A percentile compares a stretch with the other conserved stretches of the same genome.
Conservation (phyloP, 2,329 filamentous ascomycete species). For the Penicillium sp. region DNA sequence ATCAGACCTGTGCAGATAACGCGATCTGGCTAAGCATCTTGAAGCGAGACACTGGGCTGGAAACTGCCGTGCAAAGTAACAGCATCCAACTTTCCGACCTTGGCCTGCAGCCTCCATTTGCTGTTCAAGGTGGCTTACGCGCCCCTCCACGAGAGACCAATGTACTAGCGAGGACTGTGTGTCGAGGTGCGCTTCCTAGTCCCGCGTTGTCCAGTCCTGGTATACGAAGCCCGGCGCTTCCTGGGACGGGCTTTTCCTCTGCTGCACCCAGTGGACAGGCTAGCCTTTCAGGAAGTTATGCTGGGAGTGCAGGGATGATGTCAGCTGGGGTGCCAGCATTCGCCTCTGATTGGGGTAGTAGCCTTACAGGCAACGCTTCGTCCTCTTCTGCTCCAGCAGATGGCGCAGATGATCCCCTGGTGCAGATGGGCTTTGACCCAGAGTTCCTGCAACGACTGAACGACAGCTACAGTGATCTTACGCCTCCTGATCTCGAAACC, state of each 20-base stretch:
- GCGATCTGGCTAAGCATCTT: constrained; percentile 46
- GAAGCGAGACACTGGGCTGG: constrained; percentile 44
- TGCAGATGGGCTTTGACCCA: constrained; percentile 41
- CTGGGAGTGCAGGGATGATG: constrained; percentile 33
- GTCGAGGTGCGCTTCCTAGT: constrained; percentile 25
- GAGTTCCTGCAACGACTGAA: constrained; percentile 38
- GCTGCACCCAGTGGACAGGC: constrained; percentile 35
- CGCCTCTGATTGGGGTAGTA: constrained; percentile 35
- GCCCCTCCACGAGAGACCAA: constrained; percentile 37
- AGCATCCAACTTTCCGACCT: constrained; percentile 38
- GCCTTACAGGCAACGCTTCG: constrained; percentile 28
- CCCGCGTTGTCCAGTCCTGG: constrained; percentile 29
- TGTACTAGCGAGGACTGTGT: constrained; percentile 21
- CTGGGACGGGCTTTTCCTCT: constrained; percentile 33
- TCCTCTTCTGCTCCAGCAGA: constrained; percentile 33
- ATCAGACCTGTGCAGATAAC: constrained; percentile 48
- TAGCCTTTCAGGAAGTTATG: constrained; percentile 36
- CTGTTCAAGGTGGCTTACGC: constrained; percentile 36
- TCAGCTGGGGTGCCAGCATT: constrained; percentile 28
- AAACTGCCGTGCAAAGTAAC: constrained; percentile 30
- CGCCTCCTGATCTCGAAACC: constrained; percentile 29
- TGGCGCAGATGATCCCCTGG: constrained; percentile 32
- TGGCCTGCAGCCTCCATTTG: constrained; percentile 45
- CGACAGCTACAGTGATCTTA: constrained; percentile 34
- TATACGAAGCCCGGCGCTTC: constrained; percentile 33